Base-by-base conservation (phyloP, 441 rosid species). In the Populus tomentosa region DNA sequence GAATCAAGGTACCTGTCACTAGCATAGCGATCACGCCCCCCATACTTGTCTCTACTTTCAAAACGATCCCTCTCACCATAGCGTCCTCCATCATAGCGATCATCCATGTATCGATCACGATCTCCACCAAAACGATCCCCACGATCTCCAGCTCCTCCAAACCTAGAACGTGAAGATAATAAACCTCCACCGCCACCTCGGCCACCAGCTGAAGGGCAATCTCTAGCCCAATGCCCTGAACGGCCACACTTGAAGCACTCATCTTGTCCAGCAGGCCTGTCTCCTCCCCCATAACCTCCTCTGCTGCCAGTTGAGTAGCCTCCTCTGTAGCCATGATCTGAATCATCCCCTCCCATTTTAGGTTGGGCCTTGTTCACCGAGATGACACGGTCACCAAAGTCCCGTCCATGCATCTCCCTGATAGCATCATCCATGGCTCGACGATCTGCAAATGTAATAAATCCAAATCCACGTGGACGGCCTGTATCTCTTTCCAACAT, bases 361-460 rank as follows among this genome's bases (percentile, higher is more conserved):
- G 99, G 99, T 78, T 94, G 93, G 67, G 99, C 99, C 90, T 90
- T 94, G 86, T 96, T 96, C 87, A 96, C 99, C 50, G 99, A 92
- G 81, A 96, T 94, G 76, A 82, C 79, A 65, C 94, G 92, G 71
- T 94, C 97, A 84, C 97, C 97, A 77, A 92, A 78, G 85, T 94
- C 98, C 10, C 91, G 89, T n/a, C 97, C 97, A 83, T 96, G 95
- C 98, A 96, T 96, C 83, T 91, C 97, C 81, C 94, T 86, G 72
- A 96, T 94, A 21, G 99, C 92, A 75, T 92, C 97, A 67, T 96
- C 98, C 99, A 94, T 91, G 67, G 94, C 93, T 38, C 97, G 90
- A 4, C 90, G 98, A 86, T 96, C 99, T 9, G 97, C 76, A 83
- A 85, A 96, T 21, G 99, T 96, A 35, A 96, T 89, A 79, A 96